Conservation (phyloP, 257 asterid species). For the Gentiana macrophylla region DNA sequence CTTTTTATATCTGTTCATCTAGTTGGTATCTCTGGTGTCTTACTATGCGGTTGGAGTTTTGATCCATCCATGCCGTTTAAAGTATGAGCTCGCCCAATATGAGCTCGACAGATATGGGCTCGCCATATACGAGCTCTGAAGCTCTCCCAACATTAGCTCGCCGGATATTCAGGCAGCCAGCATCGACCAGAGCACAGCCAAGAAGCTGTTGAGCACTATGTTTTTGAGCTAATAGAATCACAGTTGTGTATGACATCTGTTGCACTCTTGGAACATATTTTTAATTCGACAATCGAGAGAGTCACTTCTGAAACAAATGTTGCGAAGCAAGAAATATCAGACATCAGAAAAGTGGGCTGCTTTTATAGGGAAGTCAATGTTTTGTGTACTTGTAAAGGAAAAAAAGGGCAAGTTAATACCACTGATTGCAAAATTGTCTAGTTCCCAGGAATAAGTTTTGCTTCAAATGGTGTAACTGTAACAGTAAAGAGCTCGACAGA, state of each 20-base stretch:
- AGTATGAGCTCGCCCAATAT: too few species aligned
- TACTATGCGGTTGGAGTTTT: too few species aligned
- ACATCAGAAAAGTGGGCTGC: conserved; percentile 97
- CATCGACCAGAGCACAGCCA: conserved; percentile 28
- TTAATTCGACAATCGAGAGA: conserved; percentile 49
- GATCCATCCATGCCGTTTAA: too few species aligned
- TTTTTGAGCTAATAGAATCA: conserved; percentile 36
- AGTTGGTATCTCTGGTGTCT: too few species aligned
- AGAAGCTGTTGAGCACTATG: conserved; percentile 47
- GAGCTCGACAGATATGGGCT: too few species aligned
- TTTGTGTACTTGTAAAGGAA: conserved; percentile 61
- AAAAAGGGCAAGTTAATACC: conserved; percentile 58
- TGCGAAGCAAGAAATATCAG: conserved; percentile 43
- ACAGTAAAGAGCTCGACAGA: too few species aligned
- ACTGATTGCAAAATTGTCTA: conserved; percentile 4
- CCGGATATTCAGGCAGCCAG: conserved; percentile 10
- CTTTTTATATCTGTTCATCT: too few species aligned
- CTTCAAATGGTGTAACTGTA: too few species aligned
- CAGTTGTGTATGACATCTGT: conserved; percentile 56
- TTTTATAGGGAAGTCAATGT: conserved; percentile 63
- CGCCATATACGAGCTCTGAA: too few species aligned
- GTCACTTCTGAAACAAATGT: conserved; percentile 53
- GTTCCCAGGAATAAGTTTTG: background rate
- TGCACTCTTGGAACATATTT: conserved; percentile 58
- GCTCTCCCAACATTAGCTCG: too few species aligned